These are phyloP conservation scores for Yarrowia porcina DNA, from an alignment of 805 yeast genomes.

Conservation along the genomic window DNA sequence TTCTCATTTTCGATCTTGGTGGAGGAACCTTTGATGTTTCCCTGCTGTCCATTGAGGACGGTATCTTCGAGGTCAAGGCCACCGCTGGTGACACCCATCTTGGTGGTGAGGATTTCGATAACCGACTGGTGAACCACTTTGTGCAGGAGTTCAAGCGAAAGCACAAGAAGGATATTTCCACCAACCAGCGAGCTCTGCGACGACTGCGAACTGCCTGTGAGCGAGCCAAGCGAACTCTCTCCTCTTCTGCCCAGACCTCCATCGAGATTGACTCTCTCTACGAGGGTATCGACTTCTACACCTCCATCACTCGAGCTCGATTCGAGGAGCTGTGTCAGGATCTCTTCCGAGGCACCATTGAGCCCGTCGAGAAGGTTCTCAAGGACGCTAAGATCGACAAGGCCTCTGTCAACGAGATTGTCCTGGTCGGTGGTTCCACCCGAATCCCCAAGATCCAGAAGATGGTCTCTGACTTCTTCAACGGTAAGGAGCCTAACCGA, in stretches of 20 bases:
- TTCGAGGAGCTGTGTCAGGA: slow-evolving; percentile 89
- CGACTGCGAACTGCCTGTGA: slow-evolving; percentile 14
- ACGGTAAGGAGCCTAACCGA: slow-evolving; percentile 36
- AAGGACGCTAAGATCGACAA: slow-evolving; percentile 48
- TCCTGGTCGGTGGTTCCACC: slow-evolving; percentile 95
- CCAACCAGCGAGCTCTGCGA: slow-evolving; percentile 20
- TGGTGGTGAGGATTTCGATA: slow-evolving; percentile 9
- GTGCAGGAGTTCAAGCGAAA: slow-evolving; percentile 20
- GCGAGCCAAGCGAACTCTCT: slow-evolving; percentile 19
- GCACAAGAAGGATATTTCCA: slow-evolving; percentile 14
- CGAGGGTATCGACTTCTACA: slow-evolving; percentile 16
- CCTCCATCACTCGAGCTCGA: slow-evolving; percentile 18
- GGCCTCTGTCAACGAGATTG: slow-evolving; percentile 82
- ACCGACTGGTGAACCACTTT: slow-evolving; percentile 15
- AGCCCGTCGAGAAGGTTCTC: slow-evolving; percentile 92
- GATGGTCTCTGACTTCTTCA: slow-evolving; percentile 91
- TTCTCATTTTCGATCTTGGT: slow-evolving; percentile 57
- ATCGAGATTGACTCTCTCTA: slow-evolving; percentile 7
- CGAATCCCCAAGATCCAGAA: slow-evolving; percentile 97
- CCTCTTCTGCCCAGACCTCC: not conserved
- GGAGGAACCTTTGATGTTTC: slow-evolving; percentile 84
- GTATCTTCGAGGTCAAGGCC: slow-evolving; percentile 94
- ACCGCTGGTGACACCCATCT: slow-evolving; percentile 82
- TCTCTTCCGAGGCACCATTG: slow-evolving; percentile 87
- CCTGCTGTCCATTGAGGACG: slow-evolving; percentile 86